These are phyloP conservation scores for Cercospora sesami DNA, from an alignment of 2,329 filamentous ascomycete species.

Conservation along the genomic window DNA sequence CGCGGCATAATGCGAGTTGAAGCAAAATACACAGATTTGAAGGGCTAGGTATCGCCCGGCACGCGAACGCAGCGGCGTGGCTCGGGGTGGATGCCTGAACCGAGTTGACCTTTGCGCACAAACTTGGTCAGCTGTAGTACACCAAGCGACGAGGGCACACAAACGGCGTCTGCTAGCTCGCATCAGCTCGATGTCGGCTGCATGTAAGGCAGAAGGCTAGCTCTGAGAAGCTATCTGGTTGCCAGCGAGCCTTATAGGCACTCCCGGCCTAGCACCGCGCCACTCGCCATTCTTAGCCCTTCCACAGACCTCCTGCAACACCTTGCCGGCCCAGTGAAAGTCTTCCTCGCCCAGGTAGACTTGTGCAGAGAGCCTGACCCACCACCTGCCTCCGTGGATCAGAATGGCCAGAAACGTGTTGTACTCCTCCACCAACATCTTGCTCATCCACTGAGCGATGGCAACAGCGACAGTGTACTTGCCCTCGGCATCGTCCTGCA, in stretches of 20 bases:
- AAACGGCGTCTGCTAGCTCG: too few relatives aligned
- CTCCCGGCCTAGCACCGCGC: neutral
- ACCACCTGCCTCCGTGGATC: conserved; percentile 62
- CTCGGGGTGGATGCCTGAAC: too few relatives aligned
- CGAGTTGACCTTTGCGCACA: too few relatives aligned
- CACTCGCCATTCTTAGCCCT: conserved; percentile 52
- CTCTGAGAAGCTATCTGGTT: neutral
- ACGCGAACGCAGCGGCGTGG: too few relatives aligned
- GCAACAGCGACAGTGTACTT: conserved; percentile 28
- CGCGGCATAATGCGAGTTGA: too few relatives aligned
- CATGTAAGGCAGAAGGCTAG: too few relatives aligned
- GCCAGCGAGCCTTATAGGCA: neutral
- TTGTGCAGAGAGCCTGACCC: conserved; percentile 75
- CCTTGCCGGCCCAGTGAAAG: conserved; percentile 67
- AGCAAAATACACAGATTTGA: too few relatives aligned
- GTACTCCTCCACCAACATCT: conserved; percentile 55
- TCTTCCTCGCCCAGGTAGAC: conserved; percentile 79
- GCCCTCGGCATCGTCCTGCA: conserved; percentile 36
- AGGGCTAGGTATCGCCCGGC: too few relatives aligned
- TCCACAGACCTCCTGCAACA: conserved; percentile 59
- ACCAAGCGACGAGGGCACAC: too few relatives aligned
- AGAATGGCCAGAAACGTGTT: conserved; percentile 71
- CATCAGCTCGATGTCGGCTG: too few relatives aligned
- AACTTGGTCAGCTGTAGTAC: too few relatives aligned
- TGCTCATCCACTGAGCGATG: conserved; percentile 45